Conservation (phyloP, 2,329 filamentous ascomycete genomes). For the Penicillium sp. region DNA sequence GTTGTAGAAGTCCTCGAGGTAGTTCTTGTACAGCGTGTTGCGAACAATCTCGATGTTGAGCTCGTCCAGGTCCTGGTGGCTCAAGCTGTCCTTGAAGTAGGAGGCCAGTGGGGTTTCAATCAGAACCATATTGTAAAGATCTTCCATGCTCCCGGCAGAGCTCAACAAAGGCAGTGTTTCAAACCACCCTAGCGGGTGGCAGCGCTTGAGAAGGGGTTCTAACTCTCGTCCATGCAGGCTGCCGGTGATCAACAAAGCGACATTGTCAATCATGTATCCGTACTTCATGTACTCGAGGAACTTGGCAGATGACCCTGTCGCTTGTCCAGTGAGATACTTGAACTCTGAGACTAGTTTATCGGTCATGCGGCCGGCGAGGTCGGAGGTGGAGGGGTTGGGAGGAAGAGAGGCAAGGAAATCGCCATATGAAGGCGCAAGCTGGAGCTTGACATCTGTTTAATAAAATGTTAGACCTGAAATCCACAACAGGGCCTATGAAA, state of each 20-base stretch:
- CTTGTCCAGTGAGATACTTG: constrained; percentile 91
- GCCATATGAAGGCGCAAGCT: constrained; percentile 94
- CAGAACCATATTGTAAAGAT: constrained; percentile 96
- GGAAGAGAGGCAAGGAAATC: constrained; percentile 93
- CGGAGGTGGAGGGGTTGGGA: constrained; percentile 94
- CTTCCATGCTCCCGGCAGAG: constrained; percentile 97
- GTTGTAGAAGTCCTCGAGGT: constrained; percentile 93
- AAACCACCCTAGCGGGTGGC: constrained; percentile 97
- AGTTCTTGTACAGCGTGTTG: constrained; percentile 99
- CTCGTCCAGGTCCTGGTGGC: constrained; percentile 95
- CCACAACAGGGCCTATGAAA: not conserved
- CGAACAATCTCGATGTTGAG: constrained; percentile 99
- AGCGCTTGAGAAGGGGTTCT: constrained; percentile 79
- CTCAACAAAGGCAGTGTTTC: constrained; percentile 98
- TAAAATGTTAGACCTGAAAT: constrained; percentile 3
- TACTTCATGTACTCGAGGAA: constrained; percentile 99
- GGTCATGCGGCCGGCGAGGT: constrained; percentile 90
- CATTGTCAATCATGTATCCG: constrained; percentile 99
- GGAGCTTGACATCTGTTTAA: constrained; percentile 84
- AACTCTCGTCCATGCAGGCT: constrained; percentile 90
- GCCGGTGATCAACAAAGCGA: constrained; percentile 94
- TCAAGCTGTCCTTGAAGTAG: constrained; percentile 96
- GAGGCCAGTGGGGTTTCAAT: constrained; percentile 94
- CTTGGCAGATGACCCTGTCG: constrained; percentile 83
- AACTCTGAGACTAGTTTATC: constrained; percentile 99